phyloP scores from a whole-genome alignment of 1,139 yeast species.

The Candida freyschussii region DNA sequence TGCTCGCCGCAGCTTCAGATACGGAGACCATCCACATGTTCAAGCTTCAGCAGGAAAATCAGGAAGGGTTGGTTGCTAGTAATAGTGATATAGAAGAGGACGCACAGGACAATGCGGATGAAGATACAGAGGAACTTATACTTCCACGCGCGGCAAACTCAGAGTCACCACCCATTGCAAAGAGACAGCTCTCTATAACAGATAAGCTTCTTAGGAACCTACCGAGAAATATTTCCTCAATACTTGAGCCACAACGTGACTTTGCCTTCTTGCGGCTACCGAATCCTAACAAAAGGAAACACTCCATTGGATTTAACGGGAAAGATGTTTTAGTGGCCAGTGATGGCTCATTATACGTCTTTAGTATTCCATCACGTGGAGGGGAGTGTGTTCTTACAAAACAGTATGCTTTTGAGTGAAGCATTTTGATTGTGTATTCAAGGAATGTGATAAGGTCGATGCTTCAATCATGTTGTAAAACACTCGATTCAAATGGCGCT shows the following conservation, averaged over 20 bases:
- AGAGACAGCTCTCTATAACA: conserved; percentile 18
- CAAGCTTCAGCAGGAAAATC: conserved; percentile 27
- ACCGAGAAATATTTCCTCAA: conserved; percentile 28
- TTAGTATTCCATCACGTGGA: conserved; percentile 27
- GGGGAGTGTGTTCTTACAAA: conserved; percentile 35
- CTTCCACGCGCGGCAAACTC: conserved; percentile 3
- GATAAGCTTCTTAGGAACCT: conserved; percentile 26
- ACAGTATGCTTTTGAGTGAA: conserved; percentile 27
- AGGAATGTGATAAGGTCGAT: too few relatives aligned
- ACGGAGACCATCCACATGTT: conserved; percentile 69
- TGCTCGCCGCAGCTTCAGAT: conserved; percentile 64
- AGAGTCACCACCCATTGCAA: conserved; percentile 4
- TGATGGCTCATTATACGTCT: conserved; percentile 27
- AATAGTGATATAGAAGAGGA: conserved; percentile 1
- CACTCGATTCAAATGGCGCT: too few relatives aligned
- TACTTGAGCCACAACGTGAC: conserved; percentile 37
- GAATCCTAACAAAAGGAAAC: conserved; percentile 30
- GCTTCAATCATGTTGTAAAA: too few relatives aligned
- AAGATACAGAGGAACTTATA: conserved; percentile 6
- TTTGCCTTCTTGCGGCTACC: conserved; percentile 33
- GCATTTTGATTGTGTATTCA: too few relatives aligned
- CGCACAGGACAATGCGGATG: conserved; percentile 5
- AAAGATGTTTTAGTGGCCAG: conserved; percentile 26
- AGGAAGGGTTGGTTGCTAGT: neutral
- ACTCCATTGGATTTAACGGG: conserved; percentile 23